Evolutionary conservation across 1,139 yeast genomes (phyloP), one percentile per base, ranked within the genome.

Genomic region (Sugiyamaella japonica): DNA sequence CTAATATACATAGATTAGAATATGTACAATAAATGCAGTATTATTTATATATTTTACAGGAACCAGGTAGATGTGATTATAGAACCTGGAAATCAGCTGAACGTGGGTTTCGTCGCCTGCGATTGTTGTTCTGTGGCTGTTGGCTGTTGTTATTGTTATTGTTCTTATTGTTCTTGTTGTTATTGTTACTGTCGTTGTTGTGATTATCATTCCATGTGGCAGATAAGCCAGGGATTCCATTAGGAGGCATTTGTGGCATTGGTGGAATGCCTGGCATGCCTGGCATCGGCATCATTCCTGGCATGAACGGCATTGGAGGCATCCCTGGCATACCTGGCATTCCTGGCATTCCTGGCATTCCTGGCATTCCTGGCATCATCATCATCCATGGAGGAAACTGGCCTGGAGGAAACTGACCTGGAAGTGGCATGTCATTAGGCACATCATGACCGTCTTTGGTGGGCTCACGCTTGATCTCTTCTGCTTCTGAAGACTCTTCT

Each of bases 351-450:
- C 46, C 54, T 7, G 64, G 64, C 63, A 59, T 60, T 7, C 56
- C 54, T n/a, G 63, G 62, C 64, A 57, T 57, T 2, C 51, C 50
- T 15, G 59, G 60, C 62, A 59, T 59, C 53, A 53, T 53, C 56
- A 55, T 52, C 59, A 56, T 56, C 52, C 53, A 52, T 8, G 55
- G 54, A 16, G 44, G 51, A 31, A 48, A 48, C 23, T 38, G 41
- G 52, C 46, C 47, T 13, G 60, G 58, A 51, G 55, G 52, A 45
- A 48, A 48, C 15, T 38, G 41, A 50, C 46, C 47, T 12, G 60
- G 58, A 51, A 54, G 52, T 43, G 58, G 56, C 15, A 56, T 56
- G 56, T 56, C 59, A 17, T 42, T 53, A 12, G 62, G 61, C 58
- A 59, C 54, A 2, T 52, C 59, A 1, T 63, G 63, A 56, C 38